Conservation (phyloP, 2,329 filamentous ascomycete genomes). For the Exophiala aquamarina region DNA sequence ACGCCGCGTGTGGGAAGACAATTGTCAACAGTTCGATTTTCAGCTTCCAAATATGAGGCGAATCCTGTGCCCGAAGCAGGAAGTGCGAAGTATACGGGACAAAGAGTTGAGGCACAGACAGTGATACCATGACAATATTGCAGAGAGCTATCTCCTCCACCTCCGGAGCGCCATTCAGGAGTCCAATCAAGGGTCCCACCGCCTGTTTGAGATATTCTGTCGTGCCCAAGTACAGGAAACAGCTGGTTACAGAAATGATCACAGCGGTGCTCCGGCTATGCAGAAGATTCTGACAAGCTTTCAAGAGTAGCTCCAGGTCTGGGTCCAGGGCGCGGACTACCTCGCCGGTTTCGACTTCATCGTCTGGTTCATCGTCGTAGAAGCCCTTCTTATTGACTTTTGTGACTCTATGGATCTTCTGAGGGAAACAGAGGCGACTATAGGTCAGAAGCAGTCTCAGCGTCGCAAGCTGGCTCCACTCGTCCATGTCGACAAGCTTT, state of each 20-base stretch:
- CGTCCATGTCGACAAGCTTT: constrained; percentile 97
- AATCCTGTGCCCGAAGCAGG: constrained; percentile 76
- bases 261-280: constrained; percentile 93
- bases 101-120: constrained; percentile 75
- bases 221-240: constrained; percentile 82
- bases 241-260: constrained; percentile 80
- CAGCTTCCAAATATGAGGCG: constrained; percentile 79
- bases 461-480: constrained; percentile 90
- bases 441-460: constrained; percentile 81
- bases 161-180: constrained; percentile 80
- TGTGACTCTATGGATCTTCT: constrained; percentile 59
- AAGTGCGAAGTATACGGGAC: constrained; percentile 88
- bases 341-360: constrained; percentile 46
- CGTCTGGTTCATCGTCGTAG: constrained; percentile 69
- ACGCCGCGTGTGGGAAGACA: constrained; percentile 79
- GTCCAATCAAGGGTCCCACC: constrained; percentile 80
- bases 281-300: constrained; percentile 76
- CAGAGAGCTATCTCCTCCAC: constrained; percentile 87
- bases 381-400: constrained; percentile 68
- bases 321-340: constrained; percentile 67
- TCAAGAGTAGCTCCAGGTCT: constrained; percentile 79
- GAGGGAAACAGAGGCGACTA: constrained; percentile 82
- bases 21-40: constrained; percentile 91
- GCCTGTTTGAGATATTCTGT: constrained; percentile 71
- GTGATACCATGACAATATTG: constrained; percentile 91